phyloP scores from a whole-genome alignment of 1,284 basidiomycete genomes.

The Phylloboletellus chloephorus region DNA sequence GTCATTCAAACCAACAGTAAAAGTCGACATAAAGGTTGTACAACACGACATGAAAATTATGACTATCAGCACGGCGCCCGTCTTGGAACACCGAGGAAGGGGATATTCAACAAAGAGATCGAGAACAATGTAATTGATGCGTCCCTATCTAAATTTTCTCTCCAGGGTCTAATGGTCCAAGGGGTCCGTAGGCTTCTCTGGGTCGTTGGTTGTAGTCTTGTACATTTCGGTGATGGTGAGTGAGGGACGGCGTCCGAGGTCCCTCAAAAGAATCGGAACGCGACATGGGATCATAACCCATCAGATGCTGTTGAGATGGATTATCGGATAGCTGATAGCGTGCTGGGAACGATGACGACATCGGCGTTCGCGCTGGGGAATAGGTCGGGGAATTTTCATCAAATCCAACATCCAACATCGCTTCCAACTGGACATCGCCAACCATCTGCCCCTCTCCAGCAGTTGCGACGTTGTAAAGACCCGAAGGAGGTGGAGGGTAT shows the following conservation, averaged over 20 bases:
- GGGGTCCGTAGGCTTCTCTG: slow-evolving; percentile 60
- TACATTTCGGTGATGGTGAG: slow-evolving; percentile 34
- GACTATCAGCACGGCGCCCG: slow-evolving; percentile 5
- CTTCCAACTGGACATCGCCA: slow-evolving; percentile 74
- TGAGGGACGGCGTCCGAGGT: slow-evolving; percentile 32
- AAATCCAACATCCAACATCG: slow-evolving; percentile 85
- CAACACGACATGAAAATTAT: slow-evolving; percentile 13
- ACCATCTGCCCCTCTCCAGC: slow-evolving; percentile 49
- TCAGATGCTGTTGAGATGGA: slow-evolving; percentile 39
- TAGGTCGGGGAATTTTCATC: slow-evolving; percentile 44
- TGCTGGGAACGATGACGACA: slow-evolving; percentile 35
- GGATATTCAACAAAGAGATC: slow-evolving; percentile 12
- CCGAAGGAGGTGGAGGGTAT: slow-evolving; percentile 81
- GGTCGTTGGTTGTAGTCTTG: slow-evolving; percentile 41
- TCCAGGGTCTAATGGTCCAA: slow-evolving; percentile 70
- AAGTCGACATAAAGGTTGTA: slow-evolving; percentile 13
- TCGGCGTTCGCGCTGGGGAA: slow-evolving; percentile 37
- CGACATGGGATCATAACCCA: slow-evolving; percentile 53
- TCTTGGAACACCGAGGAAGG: background rate
- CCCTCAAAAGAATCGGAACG: slow-evolving; percentile 44
- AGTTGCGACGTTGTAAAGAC: slow-evolving; percentile 45
- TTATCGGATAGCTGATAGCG: slow-evolving; percentile 62
- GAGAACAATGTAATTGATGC: slow-evolving; percentile 3
- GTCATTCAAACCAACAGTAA: slow-evolving; percentile 7
- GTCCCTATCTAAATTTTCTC: slow-evolving; percentile 29